Base-by-base conservation (phyloP, 345 rosid genomes). In the Eucalyptus cladocalyx region DNA sequence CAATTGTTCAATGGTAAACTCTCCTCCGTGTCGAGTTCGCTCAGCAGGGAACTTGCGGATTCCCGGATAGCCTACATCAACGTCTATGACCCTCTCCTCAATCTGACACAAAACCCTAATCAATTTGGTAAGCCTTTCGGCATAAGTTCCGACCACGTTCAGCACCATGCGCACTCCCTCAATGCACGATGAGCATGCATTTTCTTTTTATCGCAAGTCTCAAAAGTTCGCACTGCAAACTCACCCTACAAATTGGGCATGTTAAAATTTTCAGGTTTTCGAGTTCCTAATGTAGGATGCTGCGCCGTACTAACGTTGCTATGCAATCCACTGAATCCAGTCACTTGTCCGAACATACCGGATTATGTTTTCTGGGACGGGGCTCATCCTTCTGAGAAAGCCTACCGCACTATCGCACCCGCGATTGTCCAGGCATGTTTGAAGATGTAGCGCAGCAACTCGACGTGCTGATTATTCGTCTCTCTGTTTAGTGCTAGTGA, bases 11-110 rank as follows among this genome's bases (percentile, higher is more conserved):
- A 94, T 91, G 62, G 90, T 24, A 94, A 94, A 76, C 88, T 95
- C 47, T 67, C 91, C 32, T 11, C 89, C 6, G 37, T 23, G 47
- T 18, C 92, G 88, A 90, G 91, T 90, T 93, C 93, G 13, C 91
- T 94, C 11, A n/a, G 7, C 62, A 88, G 48, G 23, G 91, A 88
- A 69, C 90, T 93, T 42, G 92, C 89, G 0, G 58, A 89, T 65
- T 89, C 92, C 88, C 93, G 14, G 51, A 13, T 95, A 40, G 89
- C 93, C 32, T 95, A 92, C 32, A 11, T 95, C 6, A 95, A 97
- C 88, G 90, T 94, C 89, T 96, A 96, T 88, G 90, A 49, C 42
- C 94, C 96, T 56, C 91, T 97, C 34, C 90, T 93, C 18, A 90
- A 93, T 32, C 76, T 97, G 90, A 94, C 94, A 48, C 89, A 93